These are phyloP conservation scores for Sporothrix euskadiensis DNA, from an alignment of 2,329 filamentous ascomycete species.

Conservation along the genomic window DNA sequence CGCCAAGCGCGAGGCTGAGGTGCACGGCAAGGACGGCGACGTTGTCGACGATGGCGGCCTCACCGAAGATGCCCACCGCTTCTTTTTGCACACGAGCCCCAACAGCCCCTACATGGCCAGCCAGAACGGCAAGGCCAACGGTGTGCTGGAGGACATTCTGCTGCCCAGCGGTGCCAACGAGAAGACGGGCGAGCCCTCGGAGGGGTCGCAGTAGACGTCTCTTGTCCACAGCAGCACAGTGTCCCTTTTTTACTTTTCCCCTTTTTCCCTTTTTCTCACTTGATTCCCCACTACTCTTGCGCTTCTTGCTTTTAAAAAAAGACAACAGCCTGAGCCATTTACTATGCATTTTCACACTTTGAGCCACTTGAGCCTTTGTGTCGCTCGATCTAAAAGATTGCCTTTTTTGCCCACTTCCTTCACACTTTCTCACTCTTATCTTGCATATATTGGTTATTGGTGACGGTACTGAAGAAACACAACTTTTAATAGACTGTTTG, in stretches of 20 bases:
- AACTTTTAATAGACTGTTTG: background rate
- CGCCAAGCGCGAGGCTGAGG: conserved; percentile 51
- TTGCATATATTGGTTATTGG: background rate
- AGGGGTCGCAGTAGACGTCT: conserved; percentile 4
- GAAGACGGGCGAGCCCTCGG: conserved; percentile 15
- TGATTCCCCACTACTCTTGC: background rate
- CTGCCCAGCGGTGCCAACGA: conserved; percentile 22
- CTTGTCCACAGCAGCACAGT: too few relatives aligned
- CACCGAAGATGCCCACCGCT: conserved; percentile 55
- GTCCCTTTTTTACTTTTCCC: background rate
- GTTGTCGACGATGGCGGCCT: conserved; percentile 52
- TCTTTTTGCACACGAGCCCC: conserved; percentile 48
- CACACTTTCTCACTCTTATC: background rate
- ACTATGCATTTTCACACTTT: background rate
- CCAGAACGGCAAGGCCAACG: conserved; percentile 26
- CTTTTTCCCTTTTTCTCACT: background rate
- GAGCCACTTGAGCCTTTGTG: background rate
- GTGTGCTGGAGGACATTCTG: conserved; percentile 27
- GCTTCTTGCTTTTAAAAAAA: background rate
- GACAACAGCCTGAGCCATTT: background rate
- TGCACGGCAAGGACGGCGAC: conserved; percentile 39
- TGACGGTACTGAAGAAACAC: background rate
- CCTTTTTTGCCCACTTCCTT: background rate
- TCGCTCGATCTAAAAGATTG: background rate
- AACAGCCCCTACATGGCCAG: conserved; percentile 30